Percentiles rank a stretch among this genome's conserved stretches.
phyloP scores from a whole-genome alignment of 805 yeast genomes.

The Maudiozyma barnettii region DNA sequence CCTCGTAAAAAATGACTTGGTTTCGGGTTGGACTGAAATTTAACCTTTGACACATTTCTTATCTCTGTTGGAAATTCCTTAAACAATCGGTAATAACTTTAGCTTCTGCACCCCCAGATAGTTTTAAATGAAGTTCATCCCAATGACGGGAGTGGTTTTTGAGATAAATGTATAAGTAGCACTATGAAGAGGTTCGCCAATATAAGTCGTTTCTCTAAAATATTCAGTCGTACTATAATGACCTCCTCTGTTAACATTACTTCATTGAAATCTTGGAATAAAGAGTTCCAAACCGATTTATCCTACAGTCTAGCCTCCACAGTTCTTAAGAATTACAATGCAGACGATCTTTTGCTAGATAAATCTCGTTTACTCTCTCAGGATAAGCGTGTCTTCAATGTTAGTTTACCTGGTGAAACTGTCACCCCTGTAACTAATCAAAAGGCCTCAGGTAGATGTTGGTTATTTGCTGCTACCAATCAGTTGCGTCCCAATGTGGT shows the following conservation, averaged over 20 bases:
- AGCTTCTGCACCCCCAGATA: too few species aligned
- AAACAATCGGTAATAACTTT: too few species aligned
- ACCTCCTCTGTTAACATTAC: constrained; percentile 2
- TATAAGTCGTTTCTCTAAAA: neutral
- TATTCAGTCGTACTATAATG: neutral
- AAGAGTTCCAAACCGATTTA: constrained; percentile 21
- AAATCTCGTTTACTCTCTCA: constrained; percentile 15
- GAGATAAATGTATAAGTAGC: too few species aligned
- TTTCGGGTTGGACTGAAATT: too few species aligned
- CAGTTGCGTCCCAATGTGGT: constrained; percentile 56
- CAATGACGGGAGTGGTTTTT: too few species aligned
- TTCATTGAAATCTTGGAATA: constrained; percentile 14
- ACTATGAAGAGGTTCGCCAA: too few species aligned
- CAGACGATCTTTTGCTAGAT: constrained; percentile 28
- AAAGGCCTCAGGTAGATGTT: constrained; percentile 70
- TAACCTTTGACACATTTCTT: too few species aligned
- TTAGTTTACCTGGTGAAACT: constrained; percentile 29
- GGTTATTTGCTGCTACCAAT: constrained; percentile 82
- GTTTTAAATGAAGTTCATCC: too few species aligned
- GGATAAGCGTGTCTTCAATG: constrained; percentile 25
- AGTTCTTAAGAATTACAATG: constrained; percentile 28
- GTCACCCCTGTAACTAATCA: constrained; percentile 60
- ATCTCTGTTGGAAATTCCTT: too few species aligned
- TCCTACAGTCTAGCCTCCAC: constrained; percentile 29
- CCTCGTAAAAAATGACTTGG: too few species aligned